Evolutionary conservation across 2,329 filamentous ascomycete species (phyloP).

Genomic region (Ophiobolus disseminans): DNA sequence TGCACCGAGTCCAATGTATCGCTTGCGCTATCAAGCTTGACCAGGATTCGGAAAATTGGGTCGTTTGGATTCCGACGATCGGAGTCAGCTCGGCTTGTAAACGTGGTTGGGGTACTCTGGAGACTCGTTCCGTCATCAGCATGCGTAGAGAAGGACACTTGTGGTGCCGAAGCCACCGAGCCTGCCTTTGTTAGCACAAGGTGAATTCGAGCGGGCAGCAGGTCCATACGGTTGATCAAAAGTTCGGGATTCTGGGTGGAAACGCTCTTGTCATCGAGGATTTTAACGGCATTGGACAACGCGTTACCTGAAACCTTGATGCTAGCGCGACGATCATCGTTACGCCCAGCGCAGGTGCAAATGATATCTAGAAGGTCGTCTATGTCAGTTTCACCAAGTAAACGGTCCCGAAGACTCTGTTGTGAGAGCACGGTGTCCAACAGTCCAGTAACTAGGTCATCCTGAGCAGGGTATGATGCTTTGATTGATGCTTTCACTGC

Average conservation of each 20-base stretch:
- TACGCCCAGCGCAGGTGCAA: constrained; percentile 56
- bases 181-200: no score
- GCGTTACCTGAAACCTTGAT: background rate
- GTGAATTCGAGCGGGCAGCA: no score
- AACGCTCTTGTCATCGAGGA: background rate
- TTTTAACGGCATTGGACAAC: background rate
- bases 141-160: no score
- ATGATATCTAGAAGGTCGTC: constrained; percentile 66
- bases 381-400: constrained; percentile 73
- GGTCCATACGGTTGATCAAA: no score
- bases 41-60: constrained; percentile 35
- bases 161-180: no score
- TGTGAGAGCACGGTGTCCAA: constrained; percentile 49
- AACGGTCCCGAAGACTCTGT: constrained; percentile 61
- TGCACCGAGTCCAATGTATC: constrained; percentile 63
- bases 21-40: constrained; percentile 38
- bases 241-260: no score
- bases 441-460: constrained; percentile 62
- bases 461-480: constrained; percentile 34
- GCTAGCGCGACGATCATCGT: constrained; percentile 29
- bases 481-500: constrained; percentile 43
- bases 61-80: constrained; percentile 28
- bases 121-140: no score
- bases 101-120: no score
- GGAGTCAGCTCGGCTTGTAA: no score